These are phyloP conservation scores for Penicillium flavigenum DNA, from an alignment of 495 filamentous ascomycete genomes.

Conservation along the genomic window DNA sequence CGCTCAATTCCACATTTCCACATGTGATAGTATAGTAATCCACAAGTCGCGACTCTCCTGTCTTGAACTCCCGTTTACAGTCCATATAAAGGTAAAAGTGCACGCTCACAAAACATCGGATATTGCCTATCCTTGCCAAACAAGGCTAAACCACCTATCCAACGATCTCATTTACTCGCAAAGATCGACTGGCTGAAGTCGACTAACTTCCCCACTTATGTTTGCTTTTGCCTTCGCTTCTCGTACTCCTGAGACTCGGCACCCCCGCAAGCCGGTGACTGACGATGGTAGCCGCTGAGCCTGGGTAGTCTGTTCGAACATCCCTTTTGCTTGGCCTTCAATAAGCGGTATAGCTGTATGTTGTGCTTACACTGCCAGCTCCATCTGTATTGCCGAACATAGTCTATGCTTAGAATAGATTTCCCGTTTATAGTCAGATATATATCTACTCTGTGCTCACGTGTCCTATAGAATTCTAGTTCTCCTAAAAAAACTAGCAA, in stretches of 20 bases:
- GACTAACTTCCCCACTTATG: background rate
- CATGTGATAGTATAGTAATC: background rate
- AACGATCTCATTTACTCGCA: background rate
- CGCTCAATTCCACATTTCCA: background rate
- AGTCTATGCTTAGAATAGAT: background rate
- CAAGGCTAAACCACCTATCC: too few species aligned
- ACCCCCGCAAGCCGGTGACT: constrained; percentile 1
- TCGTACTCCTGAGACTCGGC: background rate
- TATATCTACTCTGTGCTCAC: background rate
- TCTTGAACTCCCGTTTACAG: background rate
- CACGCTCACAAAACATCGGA: background rate
- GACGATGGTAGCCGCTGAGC: constrained; percentile 3
- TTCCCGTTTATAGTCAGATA: background rate
- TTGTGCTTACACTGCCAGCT: background rate
- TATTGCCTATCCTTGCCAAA: background rate
- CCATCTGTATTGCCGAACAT: background rate
- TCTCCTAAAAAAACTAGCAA: background rate
- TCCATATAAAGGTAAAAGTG: background rate
- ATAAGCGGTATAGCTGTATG: background rate
- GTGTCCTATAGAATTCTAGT: background rate
- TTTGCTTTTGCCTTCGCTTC: constrained; percentile 4
- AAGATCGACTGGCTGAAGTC: background rate
- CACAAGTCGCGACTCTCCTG: background rate
- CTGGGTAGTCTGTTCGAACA: too few species aligned
- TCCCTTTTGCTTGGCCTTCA: background rate